Evolutionary conservation across 352 stramenopile species (phyloP), one percentile per base, ranked within the genome.

Genomic region (Ophiocytium majus): DNA sequence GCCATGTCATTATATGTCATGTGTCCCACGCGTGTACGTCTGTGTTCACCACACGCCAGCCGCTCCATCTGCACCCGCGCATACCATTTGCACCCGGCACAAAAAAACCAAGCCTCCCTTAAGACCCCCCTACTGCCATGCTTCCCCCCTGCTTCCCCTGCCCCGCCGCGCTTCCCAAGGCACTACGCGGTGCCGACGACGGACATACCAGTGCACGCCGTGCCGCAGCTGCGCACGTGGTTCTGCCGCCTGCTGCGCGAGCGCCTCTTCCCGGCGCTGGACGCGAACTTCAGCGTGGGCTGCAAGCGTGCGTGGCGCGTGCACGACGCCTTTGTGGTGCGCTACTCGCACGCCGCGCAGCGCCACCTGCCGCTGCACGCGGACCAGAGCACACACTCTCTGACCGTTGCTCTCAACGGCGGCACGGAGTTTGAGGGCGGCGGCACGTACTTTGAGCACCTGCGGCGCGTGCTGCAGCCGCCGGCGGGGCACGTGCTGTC

Each of bases 121-220:
- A n/a, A n/a, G n/a, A n/a, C n/a, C n/a, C n/a, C n/a, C n/a, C n/a
- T n/a, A n/a, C n/a, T n/a, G n/a, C n/a, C n/a, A n/a, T n/a, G n/a
- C n/a, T n/a, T n/a, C n/a, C n/a, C n/a, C n/a, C n/a, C n/a, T n/a
- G n/a, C n/a, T n/a, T n/a, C n/a, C n/a, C n/a, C n/a, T n/a, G n/a
- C n/a, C n/a, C n/a, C n/a, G n/a, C n/a, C n/a, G n/a, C 34, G 31
- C 64, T 17, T 17, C 34, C 64, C 5, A 5, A 76, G 84, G 36
- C 84, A 88, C 84, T 86, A 88, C 32, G 50, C 84, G n/a, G 84
- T 88, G 34, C 84, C 84, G 33, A 88, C 84, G 0, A 88, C 84
- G 23, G 84, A 88, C 75, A 23, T 88, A 17, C 84, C 84, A 10
- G 76, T 88, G 81, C 84, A 88, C 80, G 37, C 10, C n/a, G 50